Base-by-base conservation (phyloP, 2,329 filamentous ascomycete species). In the Sarocladium strictum region DNA sequence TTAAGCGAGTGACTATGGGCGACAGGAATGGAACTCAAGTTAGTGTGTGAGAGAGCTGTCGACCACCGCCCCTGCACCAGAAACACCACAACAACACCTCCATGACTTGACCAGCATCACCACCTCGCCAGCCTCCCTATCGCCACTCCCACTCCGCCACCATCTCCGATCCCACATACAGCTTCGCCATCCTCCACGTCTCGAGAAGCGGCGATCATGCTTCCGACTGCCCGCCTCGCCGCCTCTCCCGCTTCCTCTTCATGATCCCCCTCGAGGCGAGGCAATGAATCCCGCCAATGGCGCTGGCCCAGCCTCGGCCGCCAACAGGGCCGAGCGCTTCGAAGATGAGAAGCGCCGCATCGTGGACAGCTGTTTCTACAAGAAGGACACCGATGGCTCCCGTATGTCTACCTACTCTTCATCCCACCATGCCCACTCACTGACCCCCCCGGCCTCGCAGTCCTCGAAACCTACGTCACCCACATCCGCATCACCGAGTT, bases 291-390 rank as follows among this genome's bases (percentile, higher is more conserved):
- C 68, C 67, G 64, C 67, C 63, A 71, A 70, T 59, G 69, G 67
- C 62, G 63, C 64, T 58, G 65, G 67, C 61, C 64, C 64, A 55
- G 64, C 63, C 60, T 61, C 67, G 55, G 64, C 67, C 60, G 62
- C 64, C 61, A 67, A 61, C 58, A 69, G 69, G 62, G 93, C 93
- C 54, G 90, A 96, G 74, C 83, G 84, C 64, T 99, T 97, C 69
- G 94, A 99, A 71, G 91, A 97, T 67, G 94, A 99, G 78, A 96
- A 97, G 78, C 81, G 84, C 69, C 85, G 94, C 68, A 97, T 99
- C 64, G 87, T 96, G 60, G 89, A 96, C 59, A 96, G 89, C 72
- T 97, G 92, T 74, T 99, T 97, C 76, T 82, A 77, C 69, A 97
- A 95, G 76, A 86, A 86, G 65, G 94, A 97, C 67, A 79, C 83